Percentiles rank a stretch among this genome's conserved stretches.
Evolutionary conservation across 345 rosid species (phyloP).

Genomic region (Eucalyptus tenuipes): DNA sequence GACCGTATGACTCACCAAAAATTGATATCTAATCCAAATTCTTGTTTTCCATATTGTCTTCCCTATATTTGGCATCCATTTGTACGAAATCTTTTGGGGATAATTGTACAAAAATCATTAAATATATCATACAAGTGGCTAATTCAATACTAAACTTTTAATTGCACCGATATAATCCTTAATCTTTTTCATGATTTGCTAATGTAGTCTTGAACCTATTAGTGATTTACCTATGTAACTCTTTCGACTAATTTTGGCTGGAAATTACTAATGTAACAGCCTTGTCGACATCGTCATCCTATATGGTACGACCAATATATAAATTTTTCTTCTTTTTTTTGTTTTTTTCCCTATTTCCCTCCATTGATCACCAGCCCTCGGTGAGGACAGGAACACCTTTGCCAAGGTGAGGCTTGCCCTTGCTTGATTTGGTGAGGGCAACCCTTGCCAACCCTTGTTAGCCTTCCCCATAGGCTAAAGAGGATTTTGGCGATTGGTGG

Average conservation of each 20-base stretch:
- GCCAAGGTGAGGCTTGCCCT: background rate
- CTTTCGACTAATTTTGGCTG: rapidly evolving
- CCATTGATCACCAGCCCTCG: rapidly evolving
- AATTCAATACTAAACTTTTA: background rate
- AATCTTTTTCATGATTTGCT: background rate
- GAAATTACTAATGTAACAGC: rapidly evolving
- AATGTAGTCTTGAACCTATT: rapidly evolving
- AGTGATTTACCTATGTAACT: background rate
- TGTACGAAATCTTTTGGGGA: background rate
- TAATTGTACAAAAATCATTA: background rate
- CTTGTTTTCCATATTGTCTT: background rate
- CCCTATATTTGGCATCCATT: background rate
- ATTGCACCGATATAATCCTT: rapidly evolving
- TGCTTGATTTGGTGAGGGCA: background rate
- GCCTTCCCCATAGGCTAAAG: background rate
- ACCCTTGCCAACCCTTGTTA: background rate
- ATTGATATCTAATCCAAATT: background rate
- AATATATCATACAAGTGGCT: too few species aligned
- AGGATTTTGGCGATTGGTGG: rapidly evolving
- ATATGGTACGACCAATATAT: rapidly evolving
- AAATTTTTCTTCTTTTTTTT: too few species aligned
- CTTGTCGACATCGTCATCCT: background rate
- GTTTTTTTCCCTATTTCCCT: background rate
- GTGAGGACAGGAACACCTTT: background rate
- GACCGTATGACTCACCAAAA: background rate